Conservation (phyloP, 352 stramenopile species). For the Phytophthora europaea region DNA sequence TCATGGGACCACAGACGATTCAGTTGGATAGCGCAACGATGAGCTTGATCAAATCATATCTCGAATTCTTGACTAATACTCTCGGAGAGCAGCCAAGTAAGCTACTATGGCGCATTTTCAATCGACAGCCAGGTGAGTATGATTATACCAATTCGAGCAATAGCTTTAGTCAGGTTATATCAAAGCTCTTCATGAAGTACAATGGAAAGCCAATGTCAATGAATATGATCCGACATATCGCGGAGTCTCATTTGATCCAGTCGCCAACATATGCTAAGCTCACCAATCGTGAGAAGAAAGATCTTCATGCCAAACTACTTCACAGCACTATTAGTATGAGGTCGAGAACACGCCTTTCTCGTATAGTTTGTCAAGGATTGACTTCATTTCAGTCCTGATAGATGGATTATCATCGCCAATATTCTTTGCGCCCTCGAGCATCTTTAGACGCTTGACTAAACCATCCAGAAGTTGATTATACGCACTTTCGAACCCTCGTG, state of each 20-base stretch:
- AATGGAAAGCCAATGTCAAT: not conserved
- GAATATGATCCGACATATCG: not conserved
- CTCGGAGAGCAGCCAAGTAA: not conserved
- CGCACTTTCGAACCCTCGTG: slow-evolving; percentile 11
- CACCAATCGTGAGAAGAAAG: not conserved
- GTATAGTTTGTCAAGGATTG: slow-evolving; percentile 13
- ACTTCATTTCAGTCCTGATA: slow-evolving; percentile 8
- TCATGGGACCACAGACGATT: not conserved
- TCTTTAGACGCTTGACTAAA: slow-evolving; percentile 2
- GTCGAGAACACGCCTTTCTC: slow-evolving; percentile 11
- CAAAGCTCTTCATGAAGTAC: not conserved
- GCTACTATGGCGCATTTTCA: not conserved
- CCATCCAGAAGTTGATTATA: slow-evolving; percentile 12
- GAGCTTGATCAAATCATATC: not conserved
- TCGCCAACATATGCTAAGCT: not conserved
- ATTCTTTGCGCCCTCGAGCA: not conserved
- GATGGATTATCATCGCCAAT: slow-evolving; percentile 11
- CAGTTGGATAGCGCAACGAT: not conserved
- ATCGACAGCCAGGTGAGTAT: not conserved
- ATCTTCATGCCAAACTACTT: not conserved
- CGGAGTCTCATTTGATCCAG: not conserved
- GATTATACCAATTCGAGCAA: not conserved
- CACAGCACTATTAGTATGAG: not conserved
- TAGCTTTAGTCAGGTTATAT: not conserved
- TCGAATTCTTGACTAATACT: not conserved